Percentiles rank a stretch among this genome's conserved stretches.
phyloP scores from a whole-genome alignment of 495 filamentous ascomycete genomes.

The Daldinia grandis region DNA sequence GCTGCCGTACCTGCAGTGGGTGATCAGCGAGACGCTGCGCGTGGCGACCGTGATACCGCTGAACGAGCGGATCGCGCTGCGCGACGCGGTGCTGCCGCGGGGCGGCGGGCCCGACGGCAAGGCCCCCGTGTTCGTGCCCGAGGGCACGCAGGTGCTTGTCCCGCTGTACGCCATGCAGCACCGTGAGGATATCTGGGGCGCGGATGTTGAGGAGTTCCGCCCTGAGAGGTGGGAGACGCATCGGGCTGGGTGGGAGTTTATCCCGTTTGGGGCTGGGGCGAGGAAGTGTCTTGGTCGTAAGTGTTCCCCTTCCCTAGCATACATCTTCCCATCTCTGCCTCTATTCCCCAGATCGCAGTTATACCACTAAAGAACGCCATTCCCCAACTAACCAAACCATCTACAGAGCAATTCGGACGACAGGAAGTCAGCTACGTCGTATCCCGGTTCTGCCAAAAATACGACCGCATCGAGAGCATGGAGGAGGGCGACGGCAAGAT shows the following conservation, averaged over 20 bases:
- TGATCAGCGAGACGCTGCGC: slow-evolving; percentile 58
- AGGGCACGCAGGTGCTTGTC: slow-evolving; percentile 49
- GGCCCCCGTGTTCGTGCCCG: slow-evolving; percentile 39
- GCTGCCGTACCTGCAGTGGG: slow-evolving; percentile 56
- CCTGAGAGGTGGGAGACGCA: slow-evolving; percentile 47
- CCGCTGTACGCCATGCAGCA: slow-evolving; percentile 48
- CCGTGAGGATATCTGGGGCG: slow-evolving; percentile 53
- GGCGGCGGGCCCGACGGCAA: slow-evolving; percentile 52
- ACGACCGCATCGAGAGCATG: slow-evolving; percentile 52
- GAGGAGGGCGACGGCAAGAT: slow-evolving; percentile 47
- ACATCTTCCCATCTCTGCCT: too few species aligned
- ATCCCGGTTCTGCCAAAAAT: slow-evolving; percentile 55
- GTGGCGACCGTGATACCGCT: slow-evolving; percentile 51
- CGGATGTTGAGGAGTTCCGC: slow-evolving; percentile 39
- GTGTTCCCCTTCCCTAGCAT: slow-evolving; percentile 8
- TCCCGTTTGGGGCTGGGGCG: slow-evolving; percentile 36
- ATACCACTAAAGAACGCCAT: background rate
- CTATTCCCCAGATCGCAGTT: background rate
- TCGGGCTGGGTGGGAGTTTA: slow-evolving; percentile 52
- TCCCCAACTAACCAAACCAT: slow-evolving; percentile 4
- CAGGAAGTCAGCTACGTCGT: slow-evolving; percentile 55
- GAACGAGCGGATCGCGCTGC: slow-evolving; percentile 53
- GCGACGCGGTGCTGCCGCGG: slow-evolving; percentile 57
- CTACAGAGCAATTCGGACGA: slow-evolving; percentile 54
- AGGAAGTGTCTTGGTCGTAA: slow-evolving; percentile 44